Percentiles rank a stretch among this genome's conserved stretches.
Conservation (phyloP, 2,329 filamentous ascomycete genomes). For the Exophiala mesophila region DNA sequence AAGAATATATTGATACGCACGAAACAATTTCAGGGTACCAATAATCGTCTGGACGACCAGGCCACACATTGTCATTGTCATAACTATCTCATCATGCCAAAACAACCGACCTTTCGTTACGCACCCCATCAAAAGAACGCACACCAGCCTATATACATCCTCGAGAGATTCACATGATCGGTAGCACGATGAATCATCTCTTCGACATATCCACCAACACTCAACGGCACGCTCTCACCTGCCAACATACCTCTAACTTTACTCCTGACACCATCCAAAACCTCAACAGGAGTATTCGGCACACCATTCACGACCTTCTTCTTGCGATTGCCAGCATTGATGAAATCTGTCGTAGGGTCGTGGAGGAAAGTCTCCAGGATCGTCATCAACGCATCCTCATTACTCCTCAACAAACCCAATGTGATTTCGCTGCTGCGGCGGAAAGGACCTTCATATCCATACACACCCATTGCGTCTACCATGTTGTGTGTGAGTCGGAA, state of each 20-base stretch:
- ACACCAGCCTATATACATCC: conserved; percentile 98
- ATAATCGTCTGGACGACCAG: no score
- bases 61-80: no score
- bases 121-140: conserved; percentile 53
- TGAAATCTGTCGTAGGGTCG: conserved; percentile 89
- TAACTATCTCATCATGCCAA: neutral
- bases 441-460: conserved; percentile 91
- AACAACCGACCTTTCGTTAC: neutral
- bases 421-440: conserved; percentile 86
- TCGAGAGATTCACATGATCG: conserved; percentile 70
- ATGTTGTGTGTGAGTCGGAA: conserved; percentile 98
- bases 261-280: conserved; percentile 79
- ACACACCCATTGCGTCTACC: conserved; percentile 90
- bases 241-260: conserved; percentile 81
- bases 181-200: conserved; percentile 85
- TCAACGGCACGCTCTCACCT: conserved; percentile 85
- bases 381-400: conserved; percentile 95
- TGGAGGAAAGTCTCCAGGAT: conserved; percentile 96
- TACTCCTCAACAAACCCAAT: conserved; percentile 74
- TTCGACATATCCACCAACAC: conserved; percentile 96
- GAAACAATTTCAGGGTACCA: no score
- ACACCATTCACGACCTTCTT: conserved; percentile 47
- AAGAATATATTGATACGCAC: no score
- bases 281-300: conserved; percentile 67
- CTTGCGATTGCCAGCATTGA: conserved; percentile 60